Evolutionary conservation across 1,139 yeast species (phyloP).

Genomic region (Magnusiomyces tetraspermus): DNA sequence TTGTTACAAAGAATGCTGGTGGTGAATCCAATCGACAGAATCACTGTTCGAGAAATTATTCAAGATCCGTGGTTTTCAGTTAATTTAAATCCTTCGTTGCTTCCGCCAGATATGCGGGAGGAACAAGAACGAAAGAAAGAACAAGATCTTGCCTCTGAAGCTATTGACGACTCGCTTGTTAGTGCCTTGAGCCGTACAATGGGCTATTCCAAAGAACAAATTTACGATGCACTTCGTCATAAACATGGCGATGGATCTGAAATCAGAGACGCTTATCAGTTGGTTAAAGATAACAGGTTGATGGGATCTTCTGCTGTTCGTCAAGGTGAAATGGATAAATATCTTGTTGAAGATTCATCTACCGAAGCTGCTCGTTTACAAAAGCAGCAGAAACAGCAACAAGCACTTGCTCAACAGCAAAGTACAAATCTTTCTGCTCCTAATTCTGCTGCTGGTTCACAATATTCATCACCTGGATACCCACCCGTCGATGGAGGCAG

Average conservation of each 20-base stretch:
- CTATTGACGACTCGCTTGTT: slow-evolving; percentile 70
- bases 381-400: slow-evolving; percentile 3
- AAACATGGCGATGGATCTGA: slow-evolving; percentile 51
- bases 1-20: slow-evolving; percentile 87
- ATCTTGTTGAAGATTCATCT: slow-evolving; percentile 24
- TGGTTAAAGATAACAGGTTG: slow-evolving; percentile 76
- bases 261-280: slow-evolving; percentile 81
- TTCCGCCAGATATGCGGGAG: slow-evolving; percentile 45
- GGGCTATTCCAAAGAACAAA: slow-evolving; percentile 90
- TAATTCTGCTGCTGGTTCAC: slow-evolving; percentile 6
- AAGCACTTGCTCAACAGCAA: slow-evolving; percentile 4
- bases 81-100: slow-evolving; percentile 70
- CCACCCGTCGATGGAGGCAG: slow-evolving; percentile 5
- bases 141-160: slow-evolving; percentile 20
- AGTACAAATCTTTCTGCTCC: background rate
- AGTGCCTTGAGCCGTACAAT: slow-evolving; percentile 71
- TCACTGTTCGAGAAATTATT: slow-evolving; percentile 88
- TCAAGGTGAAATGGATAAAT: slow-evolving; percentile 29
- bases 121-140: slow-evolving; percentile 33
- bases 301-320: slow-evolving; percentile 27
- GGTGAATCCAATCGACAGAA: slow-evolving; percentile 91
- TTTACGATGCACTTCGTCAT: slow-evolving; percentile 57
- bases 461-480: slow-evolving; percentile 1
- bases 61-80: slow-evolving; percentile 93
- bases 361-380: slow-evolving; percentile 12